These are phyloP conservation scores for Barnettozyma populi DNA, from an alignment of 805 yeast species.

Conservation along the genomic window DNA sequence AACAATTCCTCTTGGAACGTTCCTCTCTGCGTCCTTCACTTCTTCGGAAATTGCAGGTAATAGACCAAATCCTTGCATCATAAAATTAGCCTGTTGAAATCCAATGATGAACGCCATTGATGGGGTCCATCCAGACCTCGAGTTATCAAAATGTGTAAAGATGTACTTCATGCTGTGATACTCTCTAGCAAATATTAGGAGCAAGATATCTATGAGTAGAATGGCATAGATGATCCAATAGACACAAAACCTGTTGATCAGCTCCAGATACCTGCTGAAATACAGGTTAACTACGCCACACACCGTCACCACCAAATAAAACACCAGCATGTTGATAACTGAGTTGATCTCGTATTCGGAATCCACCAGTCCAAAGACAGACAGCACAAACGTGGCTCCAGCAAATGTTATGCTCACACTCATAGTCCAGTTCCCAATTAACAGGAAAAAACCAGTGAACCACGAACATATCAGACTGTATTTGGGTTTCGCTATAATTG, in stretches of 20 bases:
- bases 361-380: slow-evolving; percentile 59
- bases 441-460: slow-evolving; percentile 73
- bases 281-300: slow-evolving; percentile 61
- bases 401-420: slow-evolving; percentile 68
- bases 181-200: slow-evolving; percentile 49
- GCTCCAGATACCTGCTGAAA: slow-evolving; percentile 55
- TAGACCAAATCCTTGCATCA: slow-evolving; percentile 80
- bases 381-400: slow-evolving; percentile 68
- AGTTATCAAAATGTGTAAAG: slow-evolving; percentile 62
- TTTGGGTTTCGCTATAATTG: slow-evolving; percentile 55
- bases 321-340: slow-evolving; percentile 50
- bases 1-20: slow-evolving; percentile 69
- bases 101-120: slow-evolving; percentile 71
- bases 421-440: slow-evolving; percentile 76
- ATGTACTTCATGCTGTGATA: slow-evolving; percentile 57
- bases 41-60: slow-evolving; percentile 79
- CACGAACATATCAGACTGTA: slow-evolving; percentile 59
- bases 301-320: slow-evolving; percentile 47
- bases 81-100: slow-evolving; percentile 71
- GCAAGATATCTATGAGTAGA: slow-evolving; percentile 56
- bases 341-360: slow-evolving; percentile 53
- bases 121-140: slow-evolving; percentile 72
- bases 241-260: slow-evolving; percentile 62
- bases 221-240: slow-evolving; percentile 73
- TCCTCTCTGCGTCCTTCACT: slow-evolving; percentile 67